Percentiles rank a stretch among this genome's conserved stretches.
Conservation (phyloP, 257 asterid genomes). For the Euphrasia confusa region DNA sequence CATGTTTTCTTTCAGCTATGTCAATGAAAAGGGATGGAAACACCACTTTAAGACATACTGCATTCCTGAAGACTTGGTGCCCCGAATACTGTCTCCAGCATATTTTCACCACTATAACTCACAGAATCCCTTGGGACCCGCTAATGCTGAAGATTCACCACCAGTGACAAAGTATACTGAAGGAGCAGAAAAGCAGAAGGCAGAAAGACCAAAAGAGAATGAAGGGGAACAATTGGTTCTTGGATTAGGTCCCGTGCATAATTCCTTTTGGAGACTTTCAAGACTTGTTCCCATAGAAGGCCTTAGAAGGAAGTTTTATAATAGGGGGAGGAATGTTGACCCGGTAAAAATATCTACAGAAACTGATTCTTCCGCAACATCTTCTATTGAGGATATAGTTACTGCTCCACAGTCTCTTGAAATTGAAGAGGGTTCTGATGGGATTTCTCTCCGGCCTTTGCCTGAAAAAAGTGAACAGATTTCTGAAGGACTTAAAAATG, state of each 20-base stretch:
- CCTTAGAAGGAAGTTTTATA: slow-evolving; percentile 58
- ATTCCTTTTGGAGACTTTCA: slow-evolving; percentile 93
- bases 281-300: slow-evolving; percentile 92
- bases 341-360: slow-evolving; percentile 42
- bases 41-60: slow-evolving; percentile 83
- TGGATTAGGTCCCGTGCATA: slow-evolving; percentile 97
- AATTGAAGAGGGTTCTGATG: slow-evolving; percentile 96
- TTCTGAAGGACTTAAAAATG: slow-evolving; percentile 49
- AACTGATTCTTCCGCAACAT: slow-evolving; percentile 47
- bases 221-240: slow-evolving; percentile 89
- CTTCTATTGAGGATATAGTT: slow-evolving; percentile 61
- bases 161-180: slow-evolving; percentile 40
- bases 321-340: slow-evolving; percentile 48
- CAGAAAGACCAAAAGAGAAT: slow-evolving; percentile 46
- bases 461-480: slow-evolving; percentile 54
- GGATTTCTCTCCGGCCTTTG: slow-evolving; percentile 82
- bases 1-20: slow-evolving; percentile 58
- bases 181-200: slow-evolving; percentile 49
- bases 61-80: slow-evolving; percentile 98
- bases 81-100: slow-evolving; percentile 98
- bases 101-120: slow-evolving; percentile 95
- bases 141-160: slow-evolving; percentile 44
- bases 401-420: slow-evolving; percentile 81
- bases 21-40: slow-evolving; percentile 90
- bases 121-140: slow-evolving; percentile 32